These are phyloP conservation scores for Kodamaea ohmeri DNA, from an alignment of 1,139 yeast genomes.

Conservation along the genomic window DNA sequence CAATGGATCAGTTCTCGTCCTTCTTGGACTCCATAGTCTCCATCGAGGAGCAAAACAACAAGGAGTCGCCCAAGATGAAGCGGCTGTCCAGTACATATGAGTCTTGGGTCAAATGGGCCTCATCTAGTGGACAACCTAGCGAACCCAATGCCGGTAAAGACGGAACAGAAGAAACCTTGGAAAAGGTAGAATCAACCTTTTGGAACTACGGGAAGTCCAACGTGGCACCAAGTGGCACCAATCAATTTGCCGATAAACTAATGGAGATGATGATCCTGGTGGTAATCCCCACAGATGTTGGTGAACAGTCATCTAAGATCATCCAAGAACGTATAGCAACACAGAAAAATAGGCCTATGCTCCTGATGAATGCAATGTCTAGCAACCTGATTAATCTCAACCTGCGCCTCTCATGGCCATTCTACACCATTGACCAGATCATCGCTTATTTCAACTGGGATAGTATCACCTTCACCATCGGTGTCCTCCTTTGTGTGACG, in stretches of 20 bases:
- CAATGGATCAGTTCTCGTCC: constrained; percentile 24
- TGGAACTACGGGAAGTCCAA: constrained; percentile 6
- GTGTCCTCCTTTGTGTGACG: constrained; percentile 53
- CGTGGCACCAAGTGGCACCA: constrained; percentile 4
- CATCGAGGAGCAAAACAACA: constrained; percentile 15
- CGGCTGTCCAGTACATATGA: constrained; percentile 6
- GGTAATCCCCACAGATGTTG: constrained; percentile 66
- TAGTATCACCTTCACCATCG: constrained; percentile 60
- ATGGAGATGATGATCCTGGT: constrained; percentile 66
- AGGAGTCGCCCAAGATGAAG: constrained; percentile 1
- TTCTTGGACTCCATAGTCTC: constrained; percentile 22
- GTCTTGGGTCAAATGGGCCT: constrained; percentile 9
- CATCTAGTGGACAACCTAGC: constrained; percentile 7
- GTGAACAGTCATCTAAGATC: constrained; percentile 35
- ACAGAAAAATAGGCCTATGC: constrained; percentile 63
- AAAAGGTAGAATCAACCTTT: constrained; percentile 3
- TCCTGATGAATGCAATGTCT: constrained; percentile 69
- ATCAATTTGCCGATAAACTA: constrained; percentile 56
- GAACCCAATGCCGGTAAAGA: background rate
- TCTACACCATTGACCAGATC: constrained; percentile 55
- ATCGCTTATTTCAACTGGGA: constrained; percentile 62
- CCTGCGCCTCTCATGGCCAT: constrained; percentile 61
- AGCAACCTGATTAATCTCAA: constrained; percentile 65
- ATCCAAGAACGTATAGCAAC: constrained; percentile 50
- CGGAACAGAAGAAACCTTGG: background rate